Conservation (phyloP, 805 yeast species). For the Metschnikowia noctiluminum region DNA sequence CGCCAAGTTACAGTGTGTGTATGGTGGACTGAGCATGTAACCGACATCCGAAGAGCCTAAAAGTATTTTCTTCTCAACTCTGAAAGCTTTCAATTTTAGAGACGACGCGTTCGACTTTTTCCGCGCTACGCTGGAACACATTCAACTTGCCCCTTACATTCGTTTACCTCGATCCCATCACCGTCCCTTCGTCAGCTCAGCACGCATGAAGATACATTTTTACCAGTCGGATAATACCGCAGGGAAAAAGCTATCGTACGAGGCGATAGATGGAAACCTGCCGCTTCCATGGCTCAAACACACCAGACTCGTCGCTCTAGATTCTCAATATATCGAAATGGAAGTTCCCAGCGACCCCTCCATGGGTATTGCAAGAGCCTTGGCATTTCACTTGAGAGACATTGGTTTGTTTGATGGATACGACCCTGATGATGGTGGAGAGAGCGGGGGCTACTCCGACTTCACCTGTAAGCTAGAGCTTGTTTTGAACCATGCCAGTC, state of each 20-base stretch:
- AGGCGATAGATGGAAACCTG: conserved; percentile 6
- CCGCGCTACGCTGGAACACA: neutral
- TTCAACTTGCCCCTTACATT: neutral
- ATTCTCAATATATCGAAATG: conserved; percentile 10
- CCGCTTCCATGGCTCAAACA: conserved; percentile 14
- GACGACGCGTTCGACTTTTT: conserved; percentile 3
- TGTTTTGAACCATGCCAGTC: conserved; percentile 5
- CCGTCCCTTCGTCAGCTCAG: neutral
- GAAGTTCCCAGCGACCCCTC: conserved; percentile 12
- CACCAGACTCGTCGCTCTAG: conserved; percentile 8
- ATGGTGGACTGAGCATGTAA: conserved; percentile 2
- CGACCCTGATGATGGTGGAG: conserved; percentile 10
- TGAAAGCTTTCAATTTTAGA: conserved; percentile 2
- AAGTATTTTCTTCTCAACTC: conserved; percentile 2
- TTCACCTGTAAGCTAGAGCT: conserved; percentile 12
- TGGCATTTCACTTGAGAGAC: conserved; percentile 12
- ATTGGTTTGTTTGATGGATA: conserved; percentile 17
- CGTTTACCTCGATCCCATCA: neutral
- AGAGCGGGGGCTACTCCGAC: conserved; percentile 5
- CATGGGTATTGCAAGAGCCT: conserved; percentile 15
- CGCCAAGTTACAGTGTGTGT: neutral
- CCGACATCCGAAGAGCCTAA: conserved; percentile 1
- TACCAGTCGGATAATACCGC: conserved; percentile 11
- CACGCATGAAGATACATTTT: conserved; percentile 11
- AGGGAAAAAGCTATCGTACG: conserved; percentile 12